These are phyloP conservation scores for Salvia sclarea DNA, from an alignment of 305 asterid genomes.

Conservation along the genomic window DNA sequence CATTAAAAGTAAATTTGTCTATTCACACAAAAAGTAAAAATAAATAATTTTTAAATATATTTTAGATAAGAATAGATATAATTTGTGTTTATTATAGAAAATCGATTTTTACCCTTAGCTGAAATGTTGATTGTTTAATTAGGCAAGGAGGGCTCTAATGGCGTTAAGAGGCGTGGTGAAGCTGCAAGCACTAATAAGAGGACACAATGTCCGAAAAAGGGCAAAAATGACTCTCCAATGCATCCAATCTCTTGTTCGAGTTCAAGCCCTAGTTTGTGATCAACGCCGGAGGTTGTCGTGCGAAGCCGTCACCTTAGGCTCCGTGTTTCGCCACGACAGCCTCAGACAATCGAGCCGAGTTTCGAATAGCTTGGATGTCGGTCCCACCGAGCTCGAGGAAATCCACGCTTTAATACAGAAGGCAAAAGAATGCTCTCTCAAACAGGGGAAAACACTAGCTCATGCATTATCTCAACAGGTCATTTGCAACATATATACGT, in stretches of 20 bases:
- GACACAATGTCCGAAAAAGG: conserved; percentile 65
- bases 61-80: neutral
- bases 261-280: conserved; percentile 69
- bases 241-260: conserved; percentile 72
- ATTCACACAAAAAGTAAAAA: no score
- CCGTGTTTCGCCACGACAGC: conserved; percentile 27
- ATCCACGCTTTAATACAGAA: conserved; percentile 41
- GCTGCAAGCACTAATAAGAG: conserved; percentile 82
- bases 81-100: no score
- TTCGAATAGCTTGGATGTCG: conserved; percentile 30
- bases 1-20: no score
- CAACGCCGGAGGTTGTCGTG: conserved; percentile 69
- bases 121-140: neutral
- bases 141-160: conserved; percentile 82
- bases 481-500: neutral
- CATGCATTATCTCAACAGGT: conserved; percentile 71
- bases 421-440: conserved; percentile 52
- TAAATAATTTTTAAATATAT: no score
- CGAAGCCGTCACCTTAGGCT: conserved; percentile 41
- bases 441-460: conserved; percentile 53
- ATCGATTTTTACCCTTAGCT: no score
- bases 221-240: conserved; percentile 74
- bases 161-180: conserved; percentile 79
- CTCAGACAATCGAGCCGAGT: conserved; percentile 39
- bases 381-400: conserved; percentile 37